Base-by-base conservation (phyloP, 2,329 filamentous ascomycete genomes). In the Magnaporthiopsis rhizophila region DNA sequence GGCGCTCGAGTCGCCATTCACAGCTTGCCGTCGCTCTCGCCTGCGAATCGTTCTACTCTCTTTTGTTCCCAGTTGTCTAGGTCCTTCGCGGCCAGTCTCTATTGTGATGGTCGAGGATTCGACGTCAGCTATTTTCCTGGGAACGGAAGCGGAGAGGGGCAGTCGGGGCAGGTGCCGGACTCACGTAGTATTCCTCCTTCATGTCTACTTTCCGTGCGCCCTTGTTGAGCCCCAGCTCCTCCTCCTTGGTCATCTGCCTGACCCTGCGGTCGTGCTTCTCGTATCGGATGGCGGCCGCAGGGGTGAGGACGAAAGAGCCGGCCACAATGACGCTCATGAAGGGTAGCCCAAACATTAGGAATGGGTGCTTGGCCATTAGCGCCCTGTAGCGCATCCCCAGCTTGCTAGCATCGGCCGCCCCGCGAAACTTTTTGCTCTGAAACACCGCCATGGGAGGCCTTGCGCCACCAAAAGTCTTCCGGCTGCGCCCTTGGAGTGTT, bases 1-100 rank as follows among this genome's bases (percentile, higher is more conserved):
- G 38, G 38, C 7, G 15, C 38, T 50, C 34, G 34, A 7, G 15
- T 15, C 21, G 38, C 8, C 38, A 15, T 56, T 81, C 76, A 89
- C 69, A 97, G 74, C 62, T 91, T 84, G 45, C 94, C 94, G 75
- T 99, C 94, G 66, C 86, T 89, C 76, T 99, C 96, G 69, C 95
- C 95, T 26, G 91, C 88, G 66, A 97, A 83, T 73, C 95, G 83
- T 79, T 97, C 87, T 13, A 98, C 92, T 63, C 96, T 87, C 78
- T 95, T 96, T 78, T 98, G 95, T 75, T 98, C 94, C 95, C 95
- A 99, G 73, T 92, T 85, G 72, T 99, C 94, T 66, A 98, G 79
- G 73, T 98, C 95, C 76, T 96, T 96, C 38, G 91, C 90, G 69
- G 91, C 90, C 56, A 91, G 80, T 77, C 87, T 86, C 90, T 95